Conservation (phyloP, 2,329 filamentous ascomycete genomes). For the Epichloe elymi region DNA sequence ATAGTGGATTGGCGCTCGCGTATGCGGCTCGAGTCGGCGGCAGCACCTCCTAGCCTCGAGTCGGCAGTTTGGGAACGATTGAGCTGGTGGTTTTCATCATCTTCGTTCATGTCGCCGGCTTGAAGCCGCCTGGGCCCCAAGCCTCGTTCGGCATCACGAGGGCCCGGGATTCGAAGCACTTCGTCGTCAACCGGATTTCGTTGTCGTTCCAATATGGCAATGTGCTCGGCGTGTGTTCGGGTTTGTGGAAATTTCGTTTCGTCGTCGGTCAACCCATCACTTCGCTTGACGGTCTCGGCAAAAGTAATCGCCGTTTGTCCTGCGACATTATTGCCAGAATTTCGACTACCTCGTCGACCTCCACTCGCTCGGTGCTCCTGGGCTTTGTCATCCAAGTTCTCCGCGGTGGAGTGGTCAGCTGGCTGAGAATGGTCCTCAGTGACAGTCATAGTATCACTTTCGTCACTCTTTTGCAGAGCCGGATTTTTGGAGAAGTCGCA, state of each 20-base stretch:
- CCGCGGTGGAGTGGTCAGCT: constrained; percentile 1
- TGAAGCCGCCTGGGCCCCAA: constrained; percentile 49
- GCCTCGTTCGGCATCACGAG: constrained; percentile 77
- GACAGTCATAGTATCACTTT: constrained; percentile 24
- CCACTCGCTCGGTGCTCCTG: not conserved
- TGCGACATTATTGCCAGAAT: constrained; percentile 1
- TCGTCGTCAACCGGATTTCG: constrained; percentile 60
- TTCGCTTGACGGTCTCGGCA: constrained; percentile 50
- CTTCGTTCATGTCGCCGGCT: constrained; percentile 23
- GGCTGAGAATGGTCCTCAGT: constrained; percentile 11
- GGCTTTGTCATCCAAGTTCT: constrained; percentile 1
- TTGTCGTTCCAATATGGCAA: constrained; percentile 78
- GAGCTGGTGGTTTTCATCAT: constrained; percentile 18
- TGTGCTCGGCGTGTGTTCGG: constrained; percentile 58
- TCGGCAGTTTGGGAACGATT: constrained; percentile 14
- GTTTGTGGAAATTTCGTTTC: constrained; percentile 36
- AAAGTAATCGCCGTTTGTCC: constrained; percentile 44
- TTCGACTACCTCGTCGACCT: not conserved
- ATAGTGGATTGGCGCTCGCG: constrained; percentile 40
- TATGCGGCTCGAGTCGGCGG: constrained; percentile 11
- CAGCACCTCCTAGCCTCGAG: constrained; percentile 12
- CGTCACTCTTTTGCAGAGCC: constrained; percentile 15
- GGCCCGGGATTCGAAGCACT: constrained; percentile 78
- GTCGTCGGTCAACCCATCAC: constrained; percentile 40
- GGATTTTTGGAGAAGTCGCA: constrained; percentile 16